A percentile compares a stretch with the other conserved stretches of the same genome.
Conservation (phyloP, 2,329 filamentous ascomycete genomes). For the Claviceps sp. region DNA sequence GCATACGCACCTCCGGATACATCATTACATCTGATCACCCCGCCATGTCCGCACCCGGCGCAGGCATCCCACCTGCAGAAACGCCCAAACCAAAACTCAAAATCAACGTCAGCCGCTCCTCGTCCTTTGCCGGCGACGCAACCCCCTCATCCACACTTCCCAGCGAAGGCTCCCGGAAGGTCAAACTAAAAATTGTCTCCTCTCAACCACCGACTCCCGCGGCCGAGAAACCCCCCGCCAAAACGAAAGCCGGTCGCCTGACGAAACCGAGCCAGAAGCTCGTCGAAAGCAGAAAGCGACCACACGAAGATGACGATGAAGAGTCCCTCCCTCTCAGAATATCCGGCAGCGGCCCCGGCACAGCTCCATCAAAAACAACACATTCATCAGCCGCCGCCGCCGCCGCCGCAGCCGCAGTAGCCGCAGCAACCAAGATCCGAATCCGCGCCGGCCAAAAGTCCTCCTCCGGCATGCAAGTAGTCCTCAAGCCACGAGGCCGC, state of each 20-base stretch:
- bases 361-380: not conserved
- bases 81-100: constrained; percentile 26
- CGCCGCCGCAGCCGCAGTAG: constrained; percentile 4
- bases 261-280: constrained; percentile 46
- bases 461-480: constrained; percentile 20
- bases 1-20: too few relatives aligned
- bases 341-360: constrained; percentile 1
- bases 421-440: constrained; percentile 38
- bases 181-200: constrained; percentile 29
- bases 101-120: constrained; percentile 24
- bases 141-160: constrained; percentile 14
- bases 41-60: constrained; percentile 1
- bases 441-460: constrained; percentile 27
- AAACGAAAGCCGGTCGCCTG: constrained; percentile 47
- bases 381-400: not conserved
- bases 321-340: constrained; percentile 16
- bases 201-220: constrained; percentile 27
- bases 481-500: constrained; percentile 52
- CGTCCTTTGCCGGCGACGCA: constrained; percentile 20
- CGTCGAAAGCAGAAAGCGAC: constrained; percentile 46
- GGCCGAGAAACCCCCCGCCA: constrained; percentile 15
- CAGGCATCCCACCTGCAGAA: constrained; percentile 12
- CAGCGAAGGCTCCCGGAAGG: constrained; percentile 22
- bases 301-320: constrained; percentile 42
- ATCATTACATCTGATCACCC: too few relatives aligned